Conservation (phyloP, 441 rosid species). For the Lagerstroemia fauriei region DNA sequence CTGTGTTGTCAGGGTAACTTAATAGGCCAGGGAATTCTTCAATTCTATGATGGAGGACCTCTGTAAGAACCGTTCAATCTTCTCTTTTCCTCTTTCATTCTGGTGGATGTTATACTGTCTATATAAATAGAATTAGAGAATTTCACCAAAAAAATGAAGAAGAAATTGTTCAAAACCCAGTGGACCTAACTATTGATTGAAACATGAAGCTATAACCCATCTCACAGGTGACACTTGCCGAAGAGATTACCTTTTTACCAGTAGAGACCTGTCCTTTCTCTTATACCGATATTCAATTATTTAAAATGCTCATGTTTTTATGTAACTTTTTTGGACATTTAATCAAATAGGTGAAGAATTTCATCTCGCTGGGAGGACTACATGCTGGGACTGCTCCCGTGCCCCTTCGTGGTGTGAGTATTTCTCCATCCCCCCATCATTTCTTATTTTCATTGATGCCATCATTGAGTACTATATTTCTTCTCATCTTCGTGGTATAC, state of each 20-base stretch:
- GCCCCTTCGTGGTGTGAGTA: conserved; percentile 80
- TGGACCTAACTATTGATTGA: not conserved
- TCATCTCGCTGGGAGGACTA: conserved; percentile 82
- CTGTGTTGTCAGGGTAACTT: conserved; percentile 68
- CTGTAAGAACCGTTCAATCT: conserved; percentile 39
- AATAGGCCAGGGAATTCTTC: conserved; percentile 77
- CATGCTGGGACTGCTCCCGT: conserved; percentile 93
- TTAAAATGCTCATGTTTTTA: no score
- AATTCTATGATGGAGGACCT: conserved; percentile 80
- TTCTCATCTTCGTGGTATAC: not conserved
- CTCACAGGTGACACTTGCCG: not conserved
- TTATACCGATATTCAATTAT: not conserved
- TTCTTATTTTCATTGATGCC: not conserved
- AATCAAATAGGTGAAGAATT: conserved; percentile 63
- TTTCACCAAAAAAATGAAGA: not conserved
- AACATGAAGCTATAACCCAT: not conserved
- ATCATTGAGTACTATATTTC: no score
- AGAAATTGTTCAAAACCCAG: not conserved
- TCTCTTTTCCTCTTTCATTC: not conserved
- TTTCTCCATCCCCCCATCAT: not conserved
- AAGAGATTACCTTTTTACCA: not conserved
- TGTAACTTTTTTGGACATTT: not conserved
- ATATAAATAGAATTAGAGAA: not conserved
- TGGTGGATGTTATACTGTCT: not conserved
- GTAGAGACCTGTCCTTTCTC: not conserved